Conservation (phyloP, 192 early-diverging fungal species). For the Backusella morwellensis region DNA sequence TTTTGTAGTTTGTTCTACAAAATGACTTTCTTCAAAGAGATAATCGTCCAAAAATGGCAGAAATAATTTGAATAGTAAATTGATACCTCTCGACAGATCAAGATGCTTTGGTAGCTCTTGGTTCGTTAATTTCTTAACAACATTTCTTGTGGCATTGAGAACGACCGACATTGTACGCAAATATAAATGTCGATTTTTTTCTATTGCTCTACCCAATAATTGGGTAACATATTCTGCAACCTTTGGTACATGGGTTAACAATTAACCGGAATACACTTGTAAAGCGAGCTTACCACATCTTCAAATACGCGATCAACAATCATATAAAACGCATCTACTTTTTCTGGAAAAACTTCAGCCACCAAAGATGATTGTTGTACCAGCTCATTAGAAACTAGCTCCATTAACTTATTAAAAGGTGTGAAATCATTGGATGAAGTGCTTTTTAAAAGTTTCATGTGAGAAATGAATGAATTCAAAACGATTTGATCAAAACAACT, state of each 20-base stretch:
- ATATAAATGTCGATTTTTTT: conserved; percentile 61
- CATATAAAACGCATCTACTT: conserved; percentile 65
- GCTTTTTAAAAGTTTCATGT: neutral
- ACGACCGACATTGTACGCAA: conserved; percentile 65
- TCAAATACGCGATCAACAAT: conserved; percentile 82
- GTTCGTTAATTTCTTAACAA: conserved; percentile 44
- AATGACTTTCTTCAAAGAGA: conserved; percentile 62
- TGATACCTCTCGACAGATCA: conserved; percentile 46
- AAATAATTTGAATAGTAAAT: conserved; percentile 57
- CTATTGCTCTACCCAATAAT: conserved; percentile 58
- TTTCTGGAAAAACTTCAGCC: conserved; percentile 64
- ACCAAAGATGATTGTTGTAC: conserved; percentile 64
- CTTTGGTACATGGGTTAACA: conserved; percentile 7
- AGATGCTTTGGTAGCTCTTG: conserved; percentile 36
- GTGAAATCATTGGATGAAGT: conserved; percentile 26
- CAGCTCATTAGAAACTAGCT: conserved; percentile 62
- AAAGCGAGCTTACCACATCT: conserved; percentile 51
- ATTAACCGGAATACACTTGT: neutral
- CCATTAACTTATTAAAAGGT: conserved; percentile 61
- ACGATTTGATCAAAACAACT: neutral
- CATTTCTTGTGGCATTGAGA: conserved; percentile 58
- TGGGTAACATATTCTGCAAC: conserved; percentile 72
- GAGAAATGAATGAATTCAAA: neutral
- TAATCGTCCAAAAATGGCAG: conserved; percentile 68
- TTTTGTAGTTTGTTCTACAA: conserved; percentile 54